These are phyloP conservation scores for Xerocomellus amylosporus DNA, from an alignment of 768 basidiomycete species.

Conservation along the genomic window DNA sequence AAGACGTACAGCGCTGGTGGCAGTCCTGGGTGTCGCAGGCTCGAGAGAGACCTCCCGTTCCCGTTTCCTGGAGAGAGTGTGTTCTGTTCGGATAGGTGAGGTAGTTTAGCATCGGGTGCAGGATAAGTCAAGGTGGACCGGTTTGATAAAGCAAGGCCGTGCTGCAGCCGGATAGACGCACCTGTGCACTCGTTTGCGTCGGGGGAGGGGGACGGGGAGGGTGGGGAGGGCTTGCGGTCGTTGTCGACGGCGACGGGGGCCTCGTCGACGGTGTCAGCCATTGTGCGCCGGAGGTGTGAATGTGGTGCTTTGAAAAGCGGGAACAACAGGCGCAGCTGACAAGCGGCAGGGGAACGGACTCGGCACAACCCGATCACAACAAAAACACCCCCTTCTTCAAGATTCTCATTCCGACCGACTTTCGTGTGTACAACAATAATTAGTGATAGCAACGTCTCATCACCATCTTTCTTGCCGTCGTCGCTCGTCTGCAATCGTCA, in stretches of 20 bases:
- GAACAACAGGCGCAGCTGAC: constrained; percentile 34
- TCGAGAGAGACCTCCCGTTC: constrained; percentile 78
- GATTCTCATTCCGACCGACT: constrained; percentile 6
- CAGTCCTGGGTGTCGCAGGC: constrained; percentile 50
- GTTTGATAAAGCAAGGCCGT: constrained; percentile 25
- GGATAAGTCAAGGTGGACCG: constrained; percentile 23
- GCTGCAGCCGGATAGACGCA: constrained; percentile 32
- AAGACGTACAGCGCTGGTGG: constrained; percentile 35
- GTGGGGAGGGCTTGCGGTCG: constrained; percentile 23
- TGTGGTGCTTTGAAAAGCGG: constrained; percentile 24
- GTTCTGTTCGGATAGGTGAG: constrained; percentile 26
- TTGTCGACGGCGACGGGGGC: constrained; percentile 4
- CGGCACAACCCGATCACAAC: constrained; percentile 35
- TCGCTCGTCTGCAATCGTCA: constrained; percentile 43
- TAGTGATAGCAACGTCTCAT: neutral
- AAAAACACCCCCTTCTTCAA: constrained; percentile 13
- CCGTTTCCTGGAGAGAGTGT: constrained; percentile 63
- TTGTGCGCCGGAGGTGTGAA: constrained; percentile 27
- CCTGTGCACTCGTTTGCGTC: constrained; percentile 42
- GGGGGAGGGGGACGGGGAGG: constrained; percentile 44
- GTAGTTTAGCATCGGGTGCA: constrained; percentile 21
- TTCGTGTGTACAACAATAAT: neutral
- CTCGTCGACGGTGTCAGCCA: constrained; percentile 28
- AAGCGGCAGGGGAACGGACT: constrained; percentile 30
- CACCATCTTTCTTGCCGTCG: constrained; percentile 16